phyloP scores from a whole-genome alignment of 2,329 filamentous ascomycete genomes.

The Didymella keratinophila region DNA sequence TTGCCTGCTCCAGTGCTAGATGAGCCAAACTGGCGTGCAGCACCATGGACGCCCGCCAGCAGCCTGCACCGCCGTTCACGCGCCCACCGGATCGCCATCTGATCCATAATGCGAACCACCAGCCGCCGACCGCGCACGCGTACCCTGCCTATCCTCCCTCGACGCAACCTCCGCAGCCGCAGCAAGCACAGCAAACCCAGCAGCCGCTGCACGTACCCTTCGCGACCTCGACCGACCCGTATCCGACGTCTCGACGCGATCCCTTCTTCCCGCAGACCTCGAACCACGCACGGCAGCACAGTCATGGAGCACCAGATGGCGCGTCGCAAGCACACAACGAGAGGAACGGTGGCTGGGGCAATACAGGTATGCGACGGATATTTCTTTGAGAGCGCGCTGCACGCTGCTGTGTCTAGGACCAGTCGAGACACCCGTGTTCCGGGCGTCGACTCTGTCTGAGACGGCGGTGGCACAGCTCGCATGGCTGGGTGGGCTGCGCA shows the following conservation, averaged over 20 bases:
- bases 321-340: conserved; percentile 40
- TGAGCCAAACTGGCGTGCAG: conserved; percentile 23
- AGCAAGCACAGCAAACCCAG: conserved; percentile 26
- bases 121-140: conserved; percentile 32
- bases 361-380: conserved; percentile 46
- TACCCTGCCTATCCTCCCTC: conserved; percentile 48
- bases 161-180: conserved; percentile 37
- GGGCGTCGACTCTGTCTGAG: conserved; percentile 18
- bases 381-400: conserved; percentile 17
- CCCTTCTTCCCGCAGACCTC: conserved; percentile 54
- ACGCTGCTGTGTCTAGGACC: conserved; percentile 20
- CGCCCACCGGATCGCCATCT: conserved; percentile 53
- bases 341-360: conserved; percentile 45
- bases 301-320: conserved; percentile 49
- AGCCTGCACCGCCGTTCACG: conserved; percentile 48
- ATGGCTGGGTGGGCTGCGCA: conserved; percentile 11
- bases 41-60: conserved; percentile 50
- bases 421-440: conserved; percentile 5
- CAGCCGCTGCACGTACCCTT: conserved; percentile 55
- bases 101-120: conserved; percentile 66
- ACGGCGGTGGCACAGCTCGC: conserved; percentile 27
- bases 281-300: conserved; percentile 50
- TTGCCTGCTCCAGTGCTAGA: conserved; percentile 16
- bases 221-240: conserved; percentile 53
- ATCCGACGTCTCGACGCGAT: conserved; percentile 56